Conservation (phyloP, 352 stramenopile species). For the Pythium guiyangense region DNA sequence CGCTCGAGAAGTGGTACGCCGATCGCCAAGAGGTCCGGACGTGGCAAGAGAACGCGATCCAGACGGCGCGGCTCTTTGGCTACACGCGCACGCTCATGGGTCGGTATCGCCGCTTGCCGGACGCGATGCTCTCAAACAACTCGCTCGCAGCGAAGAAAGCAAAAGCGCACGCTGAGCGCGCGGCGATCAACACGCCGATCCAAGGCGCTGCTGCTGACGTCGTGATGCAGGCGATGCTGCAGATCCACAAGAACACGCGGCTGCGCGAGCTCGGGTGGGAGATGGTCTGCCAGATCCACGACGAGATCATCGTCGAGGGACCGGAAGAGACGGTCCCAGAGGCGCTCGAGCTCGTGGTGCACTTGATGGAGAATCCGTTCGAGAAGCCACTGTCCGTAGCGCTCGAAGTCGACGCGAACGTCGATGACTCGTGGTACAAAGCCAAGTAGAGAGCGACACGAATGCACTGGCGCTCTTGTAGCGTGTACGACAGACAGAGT, state of each 20-base stretch:
- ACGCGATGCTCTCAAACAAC: slow-evolving; percentile 80
- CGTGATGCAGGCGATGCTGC: slow-evolving; percentile 99
- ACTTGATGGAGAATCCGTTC: slow-evolving; percentile 98
- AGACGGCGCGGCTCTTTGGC: slow-evolving; percentile 72
- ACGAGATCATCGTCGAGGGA: slow-evolving; percentile 99
- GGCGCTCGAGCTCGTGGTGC: slow-evolving; percentile 74
- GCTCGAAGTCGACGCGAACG: slow-evolving; percentile 92
- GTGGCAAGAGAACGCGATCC: slow-evolving; percentile 95
- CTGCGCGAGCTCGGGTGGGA: slow-evolving; percentile 95
- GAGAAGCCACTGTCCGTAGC: slow-evolving; percentile 86
- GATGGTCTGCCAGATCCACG: slow-evolving; percentile 98
- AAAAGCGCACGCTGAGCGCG: slow-evolving; percentile 88
- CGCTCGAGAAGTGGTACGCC: slow-evolving; percentile 96
- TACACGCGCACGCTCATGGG: slow-evolving; percentile 97
- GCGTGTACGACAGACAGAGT: too few species aligned
- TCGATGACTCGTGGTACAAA: slow-evolving; percentile 95
- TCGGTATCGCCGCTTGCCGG: slow-evolving; percentile 94
- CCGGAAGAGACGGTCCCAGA: slow-evolving; percentile 96
- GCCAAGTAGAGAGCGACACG: too few species aligned
- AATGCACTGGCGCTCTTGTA: too few species aligned
- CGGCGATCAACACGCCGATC: slow-evolving; percentile 99
- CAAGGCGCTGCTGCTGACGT: slow-evolving; percentile 97
- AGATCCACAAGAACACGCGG: slow-evolving; percentile 91
- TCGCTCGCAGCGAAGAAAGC: slow-evolving; percentile 62
- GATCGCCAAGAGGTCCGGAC: slow-evolving; percentile 86